Evolutionary conservation across 2,329 filamentous ascomycete species (phyloP).

Genomic region (Trematosphaeria pertusa): DNA sequence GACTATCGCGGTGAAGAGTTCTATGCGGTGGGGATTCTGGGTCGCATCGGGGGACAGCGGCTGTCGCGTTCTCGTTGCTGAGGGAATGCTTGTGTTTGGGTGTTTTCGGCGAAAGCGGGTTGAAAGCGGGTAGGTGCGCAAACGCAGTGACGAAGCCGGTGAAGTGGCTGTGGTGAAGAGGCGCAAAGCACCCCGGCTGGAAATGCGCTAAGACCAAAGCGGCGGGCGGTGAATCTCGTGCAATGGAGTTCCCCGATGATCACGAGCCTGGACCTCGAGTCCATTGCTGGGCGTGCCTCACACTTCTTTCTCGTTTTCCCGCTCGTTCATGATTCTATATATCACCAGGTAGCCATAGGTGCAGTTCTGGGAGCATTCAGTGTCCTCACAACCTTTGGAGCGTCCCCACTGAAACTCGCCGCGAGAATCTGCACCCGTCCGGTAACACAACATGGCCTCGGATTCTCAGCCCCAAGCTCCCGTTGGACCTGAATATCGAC

Average conservation of each 20-base stretch:
- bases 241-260: constrained; percentile 42
- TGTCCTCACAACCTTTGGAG: not conserved
- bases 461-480: constrained; percentile 46
- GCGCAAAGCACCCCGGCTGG: constrained; percentile 22
- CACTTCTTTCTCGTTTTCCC: constrained; percentile 26
- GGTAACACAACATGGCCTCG: constrained; percentile 28
- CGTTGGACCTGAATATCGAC: constrained; percentile 81
- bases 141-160: constrained; percentile 23
- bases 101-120: constrained; percentile 7
- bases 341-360: not conserved
- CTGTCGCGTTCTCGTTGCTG: too few relatives aligned
- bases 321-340: constrained; percentile 13
- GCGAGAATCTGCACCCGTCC: constrained; percentile 1
- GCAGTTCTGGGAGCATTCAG: not conserved
- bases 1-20: not conserved
- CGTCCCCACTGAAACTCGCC: not conserved
- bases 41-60: not conserved
- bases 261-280: constrained; percentile 39
- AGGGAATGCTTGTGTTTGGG: too few relatives aligned
- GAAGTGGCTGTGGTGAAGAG: constrained; percentile 19
- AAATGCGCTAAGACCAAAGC: constrained; percentile 22
- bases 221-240: constrained; percentile 27
- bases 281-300: constrained; percentile 23
- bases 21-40: not conserved
- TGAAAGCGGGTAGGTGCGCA: not conserved